Evolutionary conservation across 2,329 filamentous ascomycete species (phyloP).

Genomic region (Nemania sp.): DNA sequence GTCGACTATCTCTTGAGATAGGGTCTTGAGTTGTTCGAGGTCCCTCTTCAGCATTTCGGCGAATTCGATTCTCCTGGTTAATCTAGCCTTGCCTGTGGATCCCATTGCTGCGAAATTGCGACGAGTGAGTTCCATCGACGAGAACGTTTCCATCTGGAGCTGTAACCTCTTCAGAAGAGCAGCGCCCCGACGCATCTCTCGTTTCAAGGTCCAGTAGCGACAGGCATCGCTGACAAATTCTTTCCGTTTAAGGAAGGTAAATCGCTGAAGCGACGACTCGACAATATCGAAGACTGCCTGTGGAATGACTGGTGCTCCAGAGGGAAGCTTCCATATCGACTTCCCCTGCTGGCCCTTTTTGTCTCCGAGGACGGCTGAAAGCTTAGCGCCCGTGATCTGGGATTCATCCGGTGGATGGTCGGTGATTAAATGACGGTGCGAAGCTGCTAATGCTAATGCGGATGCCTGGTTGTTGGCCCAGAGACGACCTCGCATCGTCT

Average conservation of each 20-base stretch:
- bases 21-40: slow-evolving; percentile 72
- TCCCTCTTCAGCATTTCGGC: slow-evolving; percentile 76
- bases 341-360: slow-evolving; percentile 73
- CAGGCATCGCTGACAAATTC: slow-evolving; percentile 92
- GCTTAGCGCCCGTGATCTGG: slow-evolving; percentile 81
- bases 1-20: slow-evolving; percentile 73
- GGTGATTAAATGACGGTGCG: slow-evolving; percentile 65
- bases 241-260: slow-evolving; percentile 80
- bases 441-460: slow-evolving; percentile 78
- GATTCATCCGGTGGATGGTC: slow-evolving; percentile 79
- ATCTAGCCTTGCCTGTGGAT: slow-evolving; percentile 74
- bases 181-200: slow-evolving; percentile 88
- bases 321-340: slow-evolving; percentile 87
- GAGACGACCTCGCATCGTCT: slow-evolving; percentile 82
- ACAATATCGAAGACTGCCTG: slow-evolving; percentile 86
- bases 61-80: slow-evolving; percentile 86
- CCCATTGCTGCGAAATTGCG: slow-evolving; percentile 97
- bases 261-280: slow-evolving; percentile 79
- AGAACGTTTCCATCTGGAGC: slow-evolving; percentile 93
- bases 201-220: slow-evolving; percentile 97
- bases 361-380: slow-evolving; percentile 73
- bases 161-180: slow-evolving; percentile 91
- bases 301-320: slow-evolving; percentile 92
- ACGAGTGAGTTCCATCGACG: slow-evolving; percentile 94
- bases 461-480: slow-evolving; percentile 92